These are phyloP conservation scores for Xylaria castorea DNA, from an alignment of 495 filamentous ascomycete genomes.

Conservation along the genomic window DNA sequence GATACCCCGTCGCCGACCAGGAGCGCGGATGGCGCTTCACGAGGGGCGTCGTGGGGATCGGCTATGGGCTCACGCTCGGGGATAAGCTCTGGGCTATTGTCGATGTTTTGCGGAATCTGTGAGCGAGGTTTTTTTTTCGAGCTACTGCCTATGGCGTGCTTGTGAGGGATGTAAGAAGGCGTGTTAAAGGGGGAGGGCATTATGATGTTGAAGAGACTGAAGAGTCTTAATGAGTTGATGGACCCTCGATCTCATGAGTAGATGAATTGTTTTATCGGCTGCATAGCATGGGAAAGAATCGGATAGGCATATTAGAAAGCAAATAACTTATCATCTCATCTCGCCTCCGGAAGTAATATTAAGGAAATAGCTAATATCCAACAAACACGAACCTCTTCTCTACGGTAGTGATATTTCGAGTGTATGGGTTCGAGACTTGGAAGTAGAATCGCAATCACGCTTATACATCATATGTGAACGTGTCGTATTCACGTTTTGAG, in stretches of 20 bases:
- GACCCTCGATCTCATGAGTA: neutral
- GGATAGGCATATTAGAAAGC: neutral
- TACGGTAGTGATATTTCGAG: neutral
- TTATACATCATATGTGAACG: neutral
- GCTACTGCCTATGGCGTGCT: no score
- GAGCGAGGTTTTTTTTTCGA: no score
- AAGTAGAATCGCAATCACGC: neutral
- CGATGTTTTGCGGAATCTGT: constrained; percentile 52
- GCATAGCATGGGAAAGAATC: neutral
- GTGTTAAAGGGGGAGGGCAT: neutral
- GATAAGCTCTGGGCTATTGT: constrained; percentile 49
- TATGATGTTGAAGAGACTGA: neutral
- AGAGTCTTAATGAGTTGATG: neutral
- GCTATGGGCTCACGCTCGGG: constrained; percentile 52
- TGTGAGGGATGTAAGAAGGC: neutral
- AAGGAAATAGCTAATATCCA: neutral
- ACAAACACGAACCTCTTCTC: neutral
- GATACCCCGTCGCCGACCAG: constrained; percentile 75
- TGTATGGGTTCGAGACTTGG: neutral
- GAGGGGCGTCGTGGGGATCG: constrained; percentile 60
- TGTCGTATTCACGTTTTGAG: neutral
- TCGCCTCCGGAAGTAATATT: neutral
- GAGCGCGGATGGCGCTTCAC: constrained; percentile 63
- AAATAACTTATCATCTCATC: neutral
- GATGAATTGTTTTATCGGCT: neutral